Base-by-base conservation (phyloP, 177 flowering plant genomes). In the Telopea speciosissima region DNA sequence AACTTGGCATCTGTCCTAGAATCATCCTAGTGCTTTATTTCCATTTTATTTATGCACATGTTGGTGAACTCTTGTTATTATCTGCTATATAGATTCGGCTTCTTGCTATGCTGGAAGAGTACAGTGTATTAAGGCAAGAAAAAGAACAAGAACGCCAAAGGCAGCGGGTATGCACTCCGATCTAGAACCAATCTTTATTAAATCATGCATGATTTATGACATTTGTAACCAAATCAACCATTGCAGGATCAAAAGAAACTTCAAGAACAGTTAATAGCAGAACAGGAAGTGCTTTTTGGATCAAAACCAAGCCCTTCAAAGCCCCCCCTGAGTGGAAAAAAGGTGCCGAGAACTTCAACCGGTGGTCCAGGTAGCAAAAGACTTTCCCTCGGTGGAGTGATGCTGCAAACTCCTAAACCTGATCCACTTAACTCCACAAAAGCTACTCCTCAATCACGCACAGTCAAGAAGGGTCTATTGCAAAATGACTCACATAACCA, bases 231-330 rank as follows among this genome's bases (percentile, higher is more conserved):
- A 58, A 58, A 2, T 58, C n/a, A n/a, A 58, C 61, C 24, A 21
- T 67, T 72, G 60, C 73, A 91, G 97, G 93, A 89, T 23, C 90
- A 85, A 66, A 91, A 86, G 82, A 88, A 75, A 74, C 86, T 88
- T 60, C 87, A 90, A 65, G 97, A 85, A 63, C 95, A 88, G 80
- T 75, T 85, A 12, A 81, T 90, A 36, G 84, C 90, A 59, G 87
- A 90, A 72, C 88, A 91, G 77, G 97, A 91, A 75, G 87, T 78
- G 26, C 85, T 86, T 45, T 88, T 80, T 76, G 97, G 97, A 4
- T 93, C 98, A 70, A 93, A 89, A 74, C 96, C 96, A 65, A 93
- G 97, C 83, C 98, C 96, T 44, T 81, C 88, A 73, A 93, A 91
- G 77, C 76, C 87, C 56, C 89, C 78, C 56, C 89, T 77, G 70